Evolutionary conservation across 352 stramenopile species (phyloP), one percentile per base, ranked within the genome.

Genomic region (Pythium graminicola): DNA sequence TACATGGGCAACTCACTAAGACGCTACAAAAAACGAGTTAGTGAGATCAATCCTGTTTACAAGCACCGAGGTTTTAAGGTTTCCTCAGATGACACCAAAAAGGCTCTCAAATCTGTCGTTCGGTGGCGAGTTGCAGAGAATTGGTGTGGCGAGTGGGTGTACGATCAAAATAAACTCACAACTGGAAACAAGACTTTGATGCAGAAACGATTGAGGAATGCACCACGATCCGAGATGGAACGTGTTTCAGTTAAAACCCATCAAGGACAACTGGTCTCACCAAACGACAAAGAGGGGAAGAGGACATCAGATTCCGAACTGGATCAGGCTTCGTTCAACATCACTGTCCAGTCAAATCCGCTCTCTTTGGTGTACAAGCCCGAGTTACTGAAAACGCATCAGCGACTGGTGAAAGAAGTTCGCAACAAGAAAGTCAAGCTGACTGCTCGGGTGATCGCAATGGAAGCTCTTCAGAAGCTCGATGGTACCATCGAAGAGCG

Each of bases 91-190:
- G 44, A 42, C 28, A 24, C 24, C 6, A 49, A 35, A 2, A 60
- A 81, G 23, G 39, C 54, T 6, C 60, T 83, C 0, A 50, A 59
- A 5, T 46, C 60, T 3, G 17, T 48, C 23, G 50, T 77, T 22
- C 53, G 69, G 29, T 86, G 76, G 76, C 58, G 50, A 33, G 64
- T 86, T 28, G 70, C 60, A 4, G 69, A 67, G 17, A 81, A 76
- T 11, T 86, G 76, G 73, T 80, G 73, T 35, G 76, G 76, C 7
- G 73, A 85, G 42, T 86, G 76, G 76, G 46, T 83, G 8, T 85
- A 78, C 27, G 58, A 69, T 6, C 76, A 86, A 41, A 29, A 49
- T 10, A 55, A 43, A n/a, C 60, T 81, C 13, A 32, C 50, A 3
- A 45, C 54, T 16, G 54, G 60, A 22, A 70, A 61, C 24, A 86